phyloP scores from a whole-genome alignment of 495 filamentous ascomycete genomes.

The Xylaria curta region DNA sequence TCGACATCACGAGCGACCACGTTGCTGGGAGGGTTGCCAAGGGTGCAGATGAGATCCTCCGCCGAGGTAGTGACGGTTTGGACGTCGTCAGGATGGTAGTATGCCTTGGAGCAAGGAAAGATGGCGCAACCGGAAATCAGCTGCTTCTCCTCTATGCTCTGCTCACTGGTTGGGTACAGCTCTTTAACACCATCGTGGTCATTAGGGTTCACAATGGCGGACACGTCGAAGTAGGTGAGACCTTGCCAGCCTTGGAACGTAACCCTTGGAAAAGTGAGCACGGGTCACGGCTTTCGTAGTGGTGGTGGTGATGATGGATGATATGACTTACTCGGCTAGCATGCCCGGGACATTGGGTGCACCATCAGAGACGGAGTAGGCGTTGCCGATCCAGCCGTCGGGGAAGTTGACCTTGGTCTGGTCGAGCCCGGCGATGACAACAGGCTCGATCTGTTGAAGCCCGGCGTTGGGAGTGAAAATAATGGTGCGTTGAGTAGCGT shows the following conservation, averaged over 20 bases:
- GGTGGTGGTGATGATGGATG: conserved; percentile 19
- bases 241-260: conserved; percentile 51
- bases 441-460: conserved; percentile 27
- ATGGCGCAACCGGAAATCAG: conserved; percentile 52
- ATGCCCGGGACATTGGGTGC: conserved; percentile 49
- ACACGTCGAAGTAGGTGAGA: conserved; percentile 59
- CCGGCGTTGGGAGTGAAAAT: conserved; percentile 49
- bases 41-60: conserved; percentile 48
- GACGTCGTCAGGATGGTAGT: conserved; percentile 56
- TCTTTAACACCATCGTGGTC: conserved; percentile 54
- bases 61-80: conserved; percentile 51
- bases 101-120: conserved; percentile 57
- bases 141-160: conserved; percentile 28
- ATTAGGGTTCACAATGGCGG: conserved; percentile 58
- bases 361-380: conserved; percentile 51
- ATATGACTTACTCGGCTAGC: conserved; percentile 52
- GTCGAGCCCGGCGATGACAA: conserved; percentile 42
- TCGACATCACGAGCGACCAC: conserved; percentile 30
- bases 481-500: conserved; percentile 51
- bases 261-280: conserved; percentile 29
- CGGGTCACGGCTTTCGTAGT: no score
- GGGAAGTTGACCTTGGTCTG: conserved; percentile 46
- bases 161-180: conserved; percentile 47
- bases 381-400: conserved; percentile 55
- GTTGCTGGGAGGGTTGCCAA: conserved; percentile 41